Evolutionary conservation across 352 stramenopile genomes (phyloP).

Genomic region (Phytopythium kandeliae): DNA sequence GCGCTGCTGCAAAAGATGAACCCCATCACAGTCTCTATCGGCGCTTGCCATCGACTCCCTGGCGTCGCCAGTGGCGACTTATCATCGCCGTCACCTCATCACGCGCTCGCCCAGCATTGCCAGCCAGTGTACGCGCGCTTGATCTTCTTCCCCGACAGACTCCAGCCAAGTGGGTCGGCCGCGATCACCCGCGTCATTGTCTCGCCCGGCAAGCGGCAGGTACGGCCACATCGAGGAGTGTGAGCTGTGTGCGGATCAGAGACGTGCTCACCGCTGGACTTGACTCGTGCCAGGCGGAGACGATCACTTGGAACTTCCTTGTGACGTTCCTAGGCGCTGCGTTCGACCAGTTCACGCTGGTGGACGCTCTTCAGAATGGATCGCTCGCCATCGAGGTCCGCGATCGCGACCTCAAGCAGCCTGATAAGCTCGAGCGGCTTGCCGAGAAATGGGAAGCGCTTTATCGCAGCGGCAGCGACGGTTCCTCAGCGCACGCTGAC

Average conservation of each 20-base stretch:
- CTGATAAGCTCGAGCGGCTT: slow-evolving; percentile 24
- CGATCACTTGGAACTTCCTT: slow-evolving; percentile 36
- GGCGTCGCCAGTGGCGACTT: slow-evolving; percentile 21
- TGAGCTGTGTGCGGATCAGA: not conserved
- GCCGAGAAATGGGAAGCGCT: slow-evolving; percentile 60
- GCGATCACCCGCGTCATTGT: slow-evolving; percentile 22
- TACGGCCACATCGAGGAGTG: slow-evolving; percentile 6
- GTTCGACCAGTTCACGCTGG: slow-evolving; percentile 30
- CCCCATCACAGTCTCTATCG: slow-evolving; percentile 56
- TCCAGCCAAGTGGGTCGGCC: slow-evolving; percentile 6
- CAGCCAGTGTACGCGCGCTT: slow-evolving; percentile 52
- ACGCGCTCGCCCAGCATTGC: slow-evolving; percentile 33
- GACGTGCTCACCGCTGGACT: not conserved
- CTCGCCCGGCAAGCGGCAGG: slow-evolving; percentile 33
- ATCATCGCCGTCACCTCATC: slow-evolving; percentile 25
- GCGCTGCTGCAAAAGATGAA: slow-evolving; percentile 47
- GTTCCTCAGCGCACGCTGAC: slow-evolving; percentile 16
- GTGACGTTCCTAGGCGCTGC: slow-evolving; percentile 48
- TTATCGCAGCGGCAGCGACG: slow-evolving; percentile 15
- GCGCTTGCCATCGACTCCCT: slow-evolving; percentile 36
- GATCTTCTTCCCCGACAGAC: slow-evolving; percentile 38
- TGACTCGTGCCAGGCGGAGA: slow-evolving; percentile 11
- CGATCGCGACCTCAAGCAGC: slow-evolving; percentile 57
- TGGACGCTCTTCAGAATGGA: slow-evolving; percentile 38
- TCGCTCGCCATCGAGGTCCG: slow-evolving; percentile 51